phyloP scores from a whole-genome alignment of 371 early-diverging fungal species.

The Mucor indicus region DNA sequence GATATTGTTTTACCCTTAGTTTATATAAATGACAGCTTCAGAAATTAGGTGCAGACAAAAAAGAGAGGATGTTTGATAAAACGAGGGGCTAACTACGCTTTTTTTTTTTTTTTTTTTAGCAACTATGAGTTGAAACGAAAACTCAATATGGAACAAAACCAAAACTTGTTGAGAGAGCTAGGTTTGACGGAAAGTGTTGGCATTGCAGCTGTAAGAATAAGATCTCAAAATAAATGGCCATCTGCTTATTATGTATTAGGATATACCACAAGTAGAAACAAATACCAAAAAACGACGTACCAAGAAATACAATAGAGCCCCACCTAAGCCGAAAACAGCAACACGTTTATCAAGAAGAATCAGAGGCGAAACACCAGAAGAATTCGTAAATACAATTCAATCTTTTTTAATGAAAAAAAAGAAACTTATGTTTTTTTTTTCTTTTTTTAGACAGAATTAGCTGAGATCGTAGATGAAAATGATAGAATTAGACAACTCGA shows the following conservation, averaged over 20 bases:
- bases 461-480: constrained; percentile 32
- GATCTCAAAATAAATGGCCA: neutral
- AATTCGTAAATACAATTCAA: constrained; percentile 19
- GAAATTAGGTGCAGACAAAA: too few relatives aligned
- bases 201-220: constrained; percentile 8
- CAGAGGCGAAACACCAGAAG: constrained; percentile 39
- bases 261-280: constrained; percentile 13
- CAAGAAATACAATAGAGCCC: constrained; percentile 1
- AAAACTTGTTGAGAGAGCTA: constrained; percentile 32
- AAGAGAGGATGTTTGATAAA: too few relatives aligned
- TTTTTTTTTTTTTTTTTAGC: constrained; percentile 10
- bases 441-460: constrained; percentile 25
- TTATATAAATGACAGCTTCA: too few relatives aligned
- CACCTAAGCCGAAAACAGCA: constrained; percentile 4
- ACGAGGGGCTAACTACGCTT: too few relatives aligned
- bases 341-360: constrained; percentile 32
- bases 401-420: neutral
- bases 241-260: neutral
- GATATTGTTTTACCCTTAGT: too few relatives aligned
- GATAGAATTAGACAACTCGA: constrained; percentile 27
- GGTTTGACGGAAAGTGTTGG: constrained; percentile 14
- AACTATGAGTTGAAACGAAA: constrained; percentile 40
- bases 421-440: neutral
- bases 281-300: constrained; percentile 6
- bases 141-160: constrained; percentile 38